Percentiles rank a stretch among this genome's conserved stretches.
These are phyloP conservation scores for Dillenia turbinata DNA, from an alignment of 164 flowering plant genomes.

Conservation along the genomic window DNA sequence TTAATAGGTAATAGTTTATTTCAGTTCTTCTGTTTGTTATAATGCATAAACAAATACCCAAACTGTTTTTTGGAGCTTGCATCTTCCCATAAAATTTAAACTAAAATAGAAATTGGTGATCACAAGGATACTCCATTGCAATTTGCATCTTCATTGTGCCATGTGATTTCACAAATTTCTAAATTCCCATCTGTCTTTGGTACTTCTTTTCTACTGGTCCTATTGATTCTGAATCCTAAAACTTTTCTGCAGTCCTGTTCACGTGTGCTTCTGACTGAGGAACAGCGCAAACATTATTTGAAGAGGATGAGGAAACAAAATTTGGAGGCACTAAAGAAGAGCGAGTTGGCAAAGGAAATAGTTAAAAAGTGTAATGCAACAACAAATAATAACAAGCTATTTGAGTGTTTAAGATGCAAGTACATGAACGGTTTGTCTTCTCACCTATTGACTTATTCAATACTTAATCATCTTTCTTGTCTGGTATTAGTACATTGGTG, in stretches of 20 bases:
- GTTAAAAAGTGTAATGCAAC: constrained; percentile 44
- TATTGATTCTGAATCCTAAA: constrained; percentile 3
- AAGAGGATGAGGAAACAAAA: constrained; percentile 72
- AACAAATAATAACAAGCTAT: constrained; percentile 35
- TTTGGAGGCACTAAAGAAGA: constrained; percentile 55
- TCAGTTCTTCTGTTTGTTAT: too few relatives aligned
- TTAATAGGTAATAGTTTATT: too few relatives aligned
- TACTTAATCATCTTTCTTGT: not conserved
- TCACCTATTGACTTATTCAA: not conserved
- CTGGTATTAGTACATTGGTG: not conserved
- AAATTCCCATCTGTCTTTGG: not conserved
- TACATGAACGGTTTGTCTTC: constrained; percentile 63
- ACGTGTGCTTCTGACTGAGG: constrained; percentile 67
- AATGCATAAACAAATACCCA: too few relatives aligned
- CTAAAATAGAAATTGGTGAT: too few relatives aligned
- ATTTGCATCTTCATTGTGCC: too few relatives aligned
- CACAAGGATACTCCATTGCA: too few relatives aligned
- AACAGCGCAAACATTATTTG: constrained; percentile 35
- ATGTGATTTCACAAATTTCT: too few relatives aligned
- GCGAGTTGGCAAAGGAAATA: constrained; percentile 40
- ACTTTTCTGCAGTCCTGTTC: constrained; percentile 58
- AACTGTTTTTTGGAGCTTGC: not conserved
- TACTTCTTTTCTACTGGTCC: constrained; percentile 1
- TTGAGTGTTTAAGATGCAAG: constrained; percentile 60
- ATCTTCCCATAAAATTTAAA: too few relatives aligned